phyloP scores from a whole-genome alignment of 1,284 basidiomycete genomes.

The Marasmius sp. region DNA sequence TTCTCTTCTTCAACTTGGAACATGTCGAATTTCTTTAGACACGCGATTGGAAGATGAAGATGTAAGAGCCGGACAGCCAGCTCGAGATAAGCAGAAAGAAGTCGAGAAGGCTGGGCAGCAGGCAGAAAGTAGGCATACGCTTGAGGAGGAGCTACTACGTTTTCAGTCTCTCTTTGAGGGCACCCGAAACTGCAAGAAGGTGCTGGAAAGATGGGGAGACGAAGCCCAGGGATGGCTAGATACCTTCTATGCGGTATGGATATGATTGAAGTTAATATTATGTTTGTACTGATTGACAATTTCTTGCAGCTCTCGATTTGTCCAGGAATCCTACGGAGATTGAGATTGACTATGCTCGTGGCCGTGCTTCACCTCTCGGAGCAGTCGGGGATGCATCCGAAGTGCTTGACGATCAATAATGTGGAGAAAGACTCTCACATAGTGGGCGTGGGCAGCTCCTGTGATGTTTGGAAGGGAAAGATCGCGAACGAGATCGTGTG shows the following conservation, averaged over 20 bases:
- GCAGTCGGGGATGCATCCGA: not conserved
- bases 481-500: not conserved
- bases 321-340: not conserved
- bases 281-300: not conserved
- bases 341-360: not conserved
- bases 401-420: not conserved
- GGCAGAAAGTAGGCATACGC: too few relatives aligned
- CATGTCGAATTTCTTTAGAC: too few relatives aligned
- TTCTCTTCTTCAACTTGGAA: too few relatives aligned
- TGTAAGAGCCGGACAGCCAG: too few relatives aligned
- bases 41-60: too few relatives aligned
- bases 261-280: too few relatives aligned
- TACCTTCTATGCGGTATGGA: not conserved
- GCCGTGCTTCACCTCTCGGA: not conserved
- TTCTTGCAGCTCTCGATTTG: not conserved
- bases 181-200: not conserved
- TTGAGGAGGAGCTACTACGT: not conserved
- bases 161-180: not conserved
- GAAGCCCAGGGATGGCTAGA: not conserved
- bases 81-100: too few relatives aligned
- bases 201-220: not conserved
- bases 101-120: too few relatives aligned
- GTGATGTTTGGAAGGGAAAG: conserved; percentile 3
- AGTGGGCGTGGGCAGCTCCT: not conserved
- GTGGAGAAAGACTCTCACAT: not conserved